Conservation (phyloP, 768 basidiomycete genomes). For the Pleurotus eryngii region DNA sequence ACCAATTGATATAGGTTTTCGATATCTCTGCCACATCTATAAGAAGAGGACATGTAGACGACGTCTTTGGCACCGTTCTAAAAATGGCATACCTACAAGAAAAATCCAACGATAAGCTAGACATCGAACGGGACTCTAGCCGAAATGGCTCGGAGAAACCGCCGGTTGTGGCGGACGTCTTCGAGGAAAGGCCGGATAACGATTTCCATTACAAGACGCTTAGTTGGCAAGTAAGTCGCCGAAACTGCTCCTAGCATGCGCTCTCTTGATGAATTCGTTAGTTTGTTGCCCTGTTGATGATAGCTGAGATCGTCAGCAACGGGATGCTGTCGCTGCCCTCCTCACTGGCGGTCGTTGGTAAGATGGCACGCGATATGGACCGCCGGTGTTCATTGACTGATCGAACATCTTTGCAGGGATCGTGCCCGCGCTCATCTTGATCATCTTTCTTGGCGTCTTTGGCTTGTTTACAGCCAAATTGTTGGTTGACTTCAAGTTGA, state of each 20-base stretch:
- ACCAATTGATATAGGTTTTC: too few species aligned
- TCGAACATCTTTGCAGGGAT: slow-evolving; percentile 31
- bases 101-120: slow-evolving; percentile 15
- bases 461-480: slow-evolving; percentile 50
- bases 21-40: too few species aligned
- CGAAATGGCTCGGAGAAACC: slow-evolving; percentile 22
- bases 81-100: not conserved
- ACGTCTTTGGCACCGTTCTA: too few species aligned
- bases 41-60: too few species aligned
- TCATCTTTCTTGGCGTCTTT: slow-evolving; percentile 50
- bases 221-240: slow-evolving; percentile 40
- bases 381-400: not conserved
- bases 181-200: slow-evolving; percentile 39
- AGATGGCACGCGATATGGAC: not conserved
- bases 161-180: slow-evolving; percentile 33
- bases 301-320: slow-evolving; percentile 55
- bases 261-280: slow-evolving; percentile 12
- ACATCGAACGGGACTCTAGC: slow-evolving; percentile 8
- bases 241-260: not conserved
- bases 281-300: slow-evolving; percentile 51
- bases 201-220: slow-evolving; percentile 52
- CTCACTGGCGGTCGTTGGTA: slow-evolving; percentile 49
- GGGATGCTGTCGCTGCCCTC: slow-evolving; percentile 53
- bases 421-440: slow-evolving; percentile 47
- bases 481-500: slow-evolving; percentile 54